These are phyloP conservation scores for Castanospermum australe DNA, from an alignment of 306 rosid species.

Conservation along the genomic window DNA sequence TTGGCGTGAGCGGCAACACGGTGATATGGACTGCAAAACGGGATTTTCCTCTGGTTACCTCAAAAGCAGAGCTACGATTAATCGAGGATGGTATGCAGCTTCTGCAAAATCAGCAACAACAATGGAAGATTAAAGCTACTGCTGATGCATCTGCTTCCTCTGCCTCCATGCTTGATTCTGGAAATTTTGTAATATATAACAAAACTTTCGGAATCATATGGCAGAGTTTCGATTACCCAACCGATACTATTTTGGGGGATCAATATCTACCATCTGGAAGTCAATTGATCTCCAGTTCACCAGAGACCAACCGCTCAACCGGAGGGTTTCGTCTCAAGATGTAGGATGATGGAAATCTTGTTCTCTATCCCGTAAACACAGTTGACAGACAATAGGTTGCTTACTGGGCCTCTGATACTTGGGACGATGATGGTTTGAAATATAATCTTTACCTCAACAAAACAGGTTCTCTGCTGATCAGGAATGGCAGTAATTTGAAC, in stretches of 20 bases:
- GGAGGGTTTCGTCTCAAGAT: slow-evolving; percentile 29
- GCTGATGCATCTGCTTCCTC: slow-evolving; percentile 6
- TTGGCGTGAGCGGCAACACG: neutral
- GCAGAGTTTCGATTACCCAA: slow-evolving; percentile 45
- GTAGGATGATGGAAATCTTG: slow-evolving; percentile 37
- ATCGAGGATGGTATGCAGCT: slow-evolving; percentile 25
- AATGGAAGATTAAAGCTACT: neutral
- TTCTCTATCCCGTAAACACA: slow-evolving; percentile 25
- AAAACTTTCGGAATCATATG: neutral
- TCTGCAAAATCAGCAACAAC: neutral
- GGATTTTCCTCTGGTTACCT: slow-evolving; percentile 25
- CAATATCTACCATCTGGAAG: slow-evolving; percentile 14
- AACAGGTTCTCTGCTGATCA: neutral
- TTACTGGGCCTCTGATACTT: slow-evolving; percentile 19
- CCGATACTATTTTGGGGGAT: slow-evolving; percentile 31
- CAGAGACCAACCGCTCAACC: neutral
- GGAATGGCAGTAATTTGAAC: neutral
- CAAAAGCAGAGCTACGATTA: slow-evolving; percentile 23
- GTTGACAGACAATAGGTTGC: fast-evolving
- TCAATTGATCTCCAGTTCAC: slow-evolving; percentile 11
- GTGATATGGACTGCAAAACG: slow-evolving; percentile 40
- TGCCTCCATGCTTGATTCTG: slow-evolving; percentile 45
- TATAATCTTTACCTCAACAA: slow-evolving; percentile 16
- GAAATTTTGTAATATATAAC: slow-evolving; percentile 36
- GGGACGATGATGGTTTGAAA: neutral